Evolutionary conservation across 225 moss, liverwort and hornwort genomes (phyloP).

Genomic region (Thuidium tamariscinum): DNA sequence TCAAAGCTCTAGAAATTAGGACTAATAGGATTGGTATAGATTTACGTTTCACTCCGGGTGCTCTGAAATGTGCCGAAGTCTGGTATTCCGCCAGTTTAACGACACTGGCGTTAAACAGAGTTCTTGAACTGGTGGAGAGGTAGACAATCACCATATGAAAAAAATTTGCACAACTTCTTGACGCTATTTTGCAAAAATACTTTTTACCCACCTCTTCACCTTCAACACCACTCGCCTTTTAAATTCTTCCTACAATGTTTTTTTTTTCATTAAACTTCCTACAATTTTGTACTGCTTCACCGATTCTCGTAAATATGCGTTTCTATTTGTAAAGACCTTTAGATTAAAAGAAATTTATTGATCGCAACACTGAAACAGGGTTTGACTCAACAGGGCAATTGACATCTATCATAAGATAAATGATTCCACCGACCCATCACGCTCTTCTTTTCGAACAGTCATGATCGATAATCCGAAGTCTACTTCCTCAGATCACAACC

Average conservation of each 20-base stretch:
- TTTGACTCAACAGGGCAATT: not conserved
- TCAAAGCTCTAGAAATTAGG: not conserved
- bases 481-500: not conserved
- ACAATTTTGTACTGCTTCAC: not conserved
- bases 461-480: not conserved
- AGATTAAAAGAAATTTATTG: not conserved
- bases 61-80: not conserved
- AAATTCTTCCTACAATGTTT: not conserved
- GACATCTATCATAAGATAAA: not conserved
- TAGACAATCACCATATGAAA: not conserved
- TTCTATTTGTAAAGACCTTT: not conserved
- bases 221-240: not conserved
- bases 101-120: not conserved
- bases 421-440: not conserved
- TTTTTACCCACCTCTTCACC: not conserved
- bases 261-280: too few species aligned
- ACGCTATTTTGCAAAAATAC: not conserved
- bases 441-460: not conserved
- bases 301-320: not conserved
- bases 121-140: not conserved
- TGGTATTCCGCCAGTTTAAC: not conserved
- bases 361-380: not conserved
- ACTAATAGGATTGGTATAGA: not conserved
- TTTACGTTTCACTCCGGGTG: not conserved
- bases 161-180: not conserved